Base-by-base conservation (phyloP, 1,284 basidiomycete genomes). In the Dichomitus squalens region DNA sequence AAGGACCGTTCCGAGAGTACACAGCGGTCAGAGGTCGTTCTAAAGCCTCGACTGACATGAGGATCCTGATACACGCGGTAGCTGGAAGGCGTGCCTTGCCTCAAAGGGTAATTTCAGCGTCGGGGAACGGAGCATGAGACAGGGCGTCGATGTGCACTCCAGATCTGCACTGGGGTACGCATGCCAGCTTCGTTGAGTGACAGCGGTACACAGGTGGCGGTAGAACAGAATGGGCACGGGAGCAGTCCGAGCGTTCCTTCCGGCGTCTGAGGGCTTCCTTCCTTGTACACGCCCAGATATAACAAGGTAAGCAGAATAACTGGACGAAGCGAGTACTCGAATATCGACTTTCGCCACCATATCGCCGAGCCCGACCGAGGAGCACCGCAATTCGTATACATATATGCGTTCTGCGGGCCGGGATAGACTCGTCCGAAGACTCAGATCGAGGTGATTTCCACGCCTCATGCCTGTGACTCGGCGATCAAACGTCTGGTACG, bases 401-500 rank as follows among this genome's bases (percentile, higher is more conserved):
- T 36, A 49, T 46, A 29, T 23, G 48, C 52, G 41, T 46, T 56
- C 58, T 52, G 33, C 18, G 7, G 25, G 16, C 46, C 49, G 58
- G 58, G 20, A 36, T 9, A 7, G 46, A 16, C 16, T 50, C 29
- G 11, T 52, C 46, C 33, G 57, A 46, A 53, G 49, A 25, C 35
- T 50, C 23, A 25, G 39, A 49, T 44, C 60, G 44, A 29, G 27
- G 34, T 35, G 34, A 55, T 48, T 36, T 43, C 38, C 50, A 29
- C 25, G 51, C 53, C 61, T 56, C 61, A 52, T 58, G 53, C 41
- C 54, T 50, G 52, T 35, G 18, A 43, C 27, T 63, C 61, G 61
- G 61, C 58, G 61, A 63, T 63, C 61, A 63, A 63, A 63, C 54
- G 58, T 63, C 57, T 34, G 46, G 27, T 31, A 14, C 35, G 49